phyloP scores from a whole-genome alignment of 805 yeast species.

The Diddensiella caesifluorescens region DNA sequence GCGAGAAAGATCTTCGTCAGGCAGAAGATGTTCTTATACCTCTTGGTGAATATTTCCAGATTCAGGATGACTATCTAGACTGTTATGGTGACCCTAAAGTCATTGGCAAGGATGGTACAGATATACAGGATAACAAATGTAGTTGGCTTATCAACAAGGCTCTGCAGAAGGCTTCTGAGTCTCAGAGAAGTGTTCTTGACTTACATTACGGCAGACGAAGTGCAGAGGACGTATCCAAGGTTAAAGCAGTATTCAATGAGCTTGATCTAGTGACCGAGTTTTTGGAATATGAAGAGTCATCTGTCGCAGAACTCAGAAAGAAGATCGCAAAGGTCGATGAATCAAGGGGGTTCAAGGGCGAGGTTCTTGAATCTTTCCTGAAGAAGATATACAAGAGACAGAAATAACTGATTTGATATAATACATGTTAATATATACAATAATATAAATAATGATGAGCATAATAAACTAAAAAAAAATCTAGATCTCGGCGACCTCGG shows the following conservation, averaged over 20 bases:
- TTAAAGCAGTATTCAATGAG: slow-evolving; percentile 69
- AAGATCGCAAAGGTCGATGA: slow-evolving; percentile 77
- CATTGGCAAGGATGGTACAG: slow-evolving; percentile 98
- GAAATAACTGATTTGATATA: slow-evolving; percentile 36
- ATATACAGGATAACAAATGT: slow-evolving; percentile 96
- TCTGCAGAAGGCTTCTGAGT: slow-evolving; percentile 65
- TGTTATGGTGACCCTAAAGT: slow-evolving; percentile 96
- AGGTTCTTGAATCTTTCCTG: slow-evolving; percentile 79
- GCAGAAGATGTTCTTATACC: slow-evolving; percentile 85
- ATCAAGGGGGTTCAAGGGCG: slow-evolving; percentile 85
- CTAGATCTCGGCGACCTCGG: slow-evolving; percentile 49
- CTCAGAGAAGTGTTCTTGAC: slow-evolving; percentile 78
- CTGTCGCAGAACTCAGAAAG: slow-evolving; percentile 57
- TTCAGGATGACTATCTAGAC: slow-evolving; percentile 95
- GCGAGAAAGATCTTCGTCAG: slow-evolving; percentile 74
- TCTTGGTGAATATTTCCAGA: slow-evolving; percentile 96
- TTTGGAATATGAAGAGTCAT: slow-evolving; percentile 73
- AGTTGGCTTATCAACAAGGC: slow-evolving; percentile 97
- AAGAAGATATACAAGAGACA: slow-evolving; percentile 90
- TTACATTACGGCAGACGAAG: slow-evolving; percentile 87
- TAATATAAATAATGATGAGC: slow-evolving; percentile 3
- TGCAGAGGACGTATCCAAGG: slow-evolving; percentile 55
- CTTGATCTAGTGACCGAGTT: slow-evolving; percentile 67
- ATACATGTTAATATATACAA: not conserved
- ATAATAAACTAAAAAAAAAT: not conserved